A percentile compares a stretch with the other conserved stretches of the same genome.
Evolutionary conservation across 192 early-diverging fungal genomes (phyloP).

Genomic region (Gonapodya sp.): DNA sequence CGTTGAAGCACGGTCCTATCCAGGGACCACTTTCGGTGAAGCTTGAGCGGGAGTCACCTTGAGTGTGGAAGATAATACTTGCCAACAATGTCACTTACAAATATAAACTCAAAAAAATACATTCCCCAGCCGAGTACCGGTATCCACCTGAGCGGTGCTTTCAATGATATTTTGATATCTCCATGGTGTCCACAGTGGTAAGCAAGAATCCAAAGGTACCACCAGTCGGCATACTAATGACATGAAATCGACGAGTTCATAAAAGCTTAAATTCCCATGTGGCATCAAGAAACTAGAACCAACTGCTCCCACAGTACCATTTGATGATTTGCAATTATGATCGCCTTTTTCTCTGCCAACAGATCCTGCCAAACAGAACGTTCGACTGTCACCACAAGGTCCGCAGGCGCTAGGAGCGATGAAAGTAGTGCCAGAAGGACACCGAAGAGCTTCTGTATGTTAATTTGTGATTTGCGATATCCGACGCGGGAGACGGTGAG

Average conservation of each 20-base stretch:
- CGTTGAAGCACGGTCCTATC: background rate
- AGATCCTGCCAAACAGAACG: conserved; percentile 13
- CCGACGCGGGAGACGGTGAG: background rate
- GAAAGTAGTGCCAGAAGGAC: background rate
- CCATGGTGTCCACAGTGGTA: conserved; percentile 65
- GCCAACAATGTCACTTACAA: too few relatives aligned
- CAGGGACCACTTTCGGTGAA: background rate
- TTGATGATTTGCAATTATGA: conserved; percentile 43
- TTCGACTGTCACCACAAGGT: background rate
- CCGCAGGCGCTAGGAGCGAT: background rate
- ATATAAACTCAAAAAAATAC: conserved; percentile 3
- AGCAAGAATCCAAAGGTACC: conserved; percentile 22
- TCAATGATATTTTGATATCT: conserved; percentile 84
- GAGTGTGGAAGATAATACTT: too few relatives aligned
- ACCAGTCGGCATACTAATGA: background rate
- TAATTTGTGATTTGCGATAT: background rate
- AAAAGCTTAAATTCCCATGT: background rate
- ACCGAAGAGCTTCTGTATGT: background rate
- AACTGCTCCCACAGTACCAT: conserved; percentile 9
- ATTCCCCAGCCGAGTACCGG: conserved; percentile 78
- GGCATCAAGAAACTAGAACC: background rate
- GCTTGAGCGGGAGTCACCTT: background rate
- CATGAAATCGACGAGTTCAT: background rate
- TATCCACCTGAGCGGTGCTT: conserved; percentile 65
- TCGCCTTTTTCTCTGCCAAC: conserved; percentile 12